Percentiles rank a stretch among this genome's conserved stretches.
phyloP scores from a whole-genome alignment of 2,329 filamentous ascomycete species.

The Alternaria arbusti region DNA sequence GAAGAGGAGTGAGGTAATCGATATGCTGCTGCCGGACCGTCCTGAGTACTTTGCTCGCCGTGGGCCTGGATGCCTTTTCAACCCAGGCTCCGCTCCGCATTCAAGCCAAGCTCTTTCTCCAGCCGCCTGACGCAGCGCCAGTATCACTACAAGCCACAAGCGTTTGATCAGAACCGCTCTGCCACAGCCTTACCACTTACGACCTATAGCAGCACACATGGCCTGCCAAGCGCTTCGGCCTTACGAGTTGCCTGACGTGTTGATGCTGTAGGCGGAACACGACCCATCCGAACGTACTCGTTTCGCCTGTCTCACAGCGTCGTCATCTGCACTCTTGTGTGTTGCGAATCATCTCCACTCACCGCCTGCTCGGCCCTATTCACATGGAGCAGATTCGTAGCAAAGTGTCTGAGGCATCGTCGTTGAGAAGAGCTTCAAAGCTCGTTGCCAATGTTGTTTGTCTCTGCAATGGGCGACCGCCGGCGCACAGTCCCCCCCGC shows the following conservation, averaged over 20 bases:
- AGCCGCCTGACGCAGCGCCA: constrained; percentile 37
- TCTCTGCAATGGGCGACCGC: constrained; percentile 8
- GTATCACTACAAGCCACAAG: constrained; percentile 39
- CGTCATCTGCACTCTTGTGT: constrained; percentile 27
- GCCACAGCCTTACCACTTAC: constrained; percentile 31
- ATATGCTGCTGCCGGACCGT: background rate
- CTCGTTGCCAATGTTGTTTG: background rate
- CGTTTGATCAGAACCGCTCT: constrained; percentile 40
- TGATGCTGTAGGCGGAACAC: constrained; percentile 45
- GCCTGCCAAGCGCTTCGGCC: constrained; percentile 33
- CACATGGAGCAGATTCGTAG: background rate
- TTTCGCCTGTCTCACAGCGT: constrained; percentile 46
- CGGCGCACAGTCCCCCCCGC: constrained; percentile 37
- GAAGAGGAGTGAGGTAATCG: background rate
- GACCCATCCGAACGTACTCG: constrained; percentile 36
- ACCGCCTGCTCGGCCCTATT: background rate
- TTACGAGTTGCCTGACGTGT: constrained; percentile 30
- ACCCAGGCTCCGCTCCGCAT: constrained; percentile 6
- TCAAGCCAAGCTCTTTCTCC: constrained; percentile 22
- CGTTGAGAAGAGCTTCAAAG: background rate
- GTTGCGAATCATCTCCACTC: constrained; percentile 24
- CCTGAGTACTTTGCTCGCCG: constrained; percentile 2
- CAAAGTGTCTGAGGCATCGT: background rate
- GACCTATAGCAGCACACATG: constrained; percentile 26
- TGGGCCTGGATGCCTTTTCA: constrained; percentile 18